A percentile compares a stretch with the other conserved stretches of the same genome.
Evolutionary conservation across 1,139 yeast species (phyloP).

Genomic region (Pichia sp.): DNA sequence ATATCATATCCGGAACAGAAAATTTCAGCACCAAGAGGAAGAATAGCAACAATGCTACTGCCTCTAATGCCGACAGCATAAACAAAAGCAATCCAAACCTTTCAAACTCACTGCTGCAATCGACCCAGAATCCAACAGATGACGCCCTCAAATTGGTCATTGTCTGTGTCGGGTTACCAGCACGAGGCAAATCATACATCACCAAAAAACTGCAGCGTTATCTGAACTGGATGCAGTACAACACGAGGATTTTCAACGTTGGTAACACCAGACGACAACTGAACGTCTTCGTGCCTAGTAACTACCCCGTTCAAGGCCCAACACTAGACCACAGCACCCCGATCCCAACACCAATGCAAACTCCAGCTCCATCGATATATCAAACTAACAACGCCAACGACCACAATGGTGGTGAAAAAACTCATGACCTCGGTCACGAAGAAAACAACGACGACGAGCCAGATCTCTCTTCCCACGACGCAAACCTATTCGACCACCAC

Average conservation of each 20-base stretch:
- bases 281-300: slow-evolving; percentile 62
- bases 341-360: slow-evolving; percentile 11
- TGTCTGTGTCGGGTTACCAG: slow-evolving; percentile 90
- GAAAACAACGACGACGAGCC: slow-evolving; percentile 74
- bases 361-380: no score
- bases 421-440: slow-evolving; percentile 36
- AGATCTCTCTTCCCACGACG: slow-evolving; percentile 47
- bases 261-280: slow-evolving; percentile 88
- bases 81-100: background rate
- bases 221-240: slow-evolving; percentile 89
- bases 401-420: no score
- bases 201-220: slow-evolving; percentile 86
- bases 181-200: slow-evolving; percentile 82
- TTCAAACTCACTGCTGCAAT: background rate
- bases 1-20: background rate
- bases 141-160: slow-evolving; percentile 54
- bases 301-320: slow-evolving; percentile 64
- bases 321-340: slow-evolving; percentile 16
- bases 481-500: slow-evolving; percentile 84
- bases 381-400: no score
- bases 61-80: background rate
- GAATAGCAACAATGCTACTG: no score
- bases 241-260: slow-evolving; percentile 82
- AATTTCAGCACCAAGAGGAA: background rate
- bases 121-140: slow-evolving; percentile 12